A percentile compares a stretch with the other conserved stretches of the same genome.
Conservation (phyloP, 192 early-diverging fungal species). For the Cetraspora pellucida region DNA sequence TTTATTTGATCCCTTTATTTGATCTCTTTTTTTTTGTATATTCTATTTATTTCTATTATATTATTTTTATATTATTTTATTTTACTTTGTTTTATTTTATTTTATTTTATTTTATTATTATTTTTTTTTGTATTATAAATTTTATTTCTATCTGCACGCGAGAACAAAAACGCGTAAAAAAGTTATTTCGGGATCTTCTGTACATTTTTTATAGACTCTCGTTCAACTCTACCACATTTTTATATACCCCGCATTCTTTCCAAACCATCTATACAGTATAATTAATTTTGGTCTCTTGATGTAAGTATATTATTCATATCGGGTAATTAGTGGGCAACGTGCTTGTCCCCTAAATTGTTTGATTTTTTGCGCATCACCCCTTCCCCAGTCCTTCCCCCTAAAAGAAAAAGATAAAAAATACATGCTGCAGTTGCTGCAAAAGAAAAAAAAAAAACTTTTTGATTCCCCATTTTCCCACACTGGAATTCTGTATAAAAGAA, state of each 20-base stretch:
- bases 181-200: background rate
- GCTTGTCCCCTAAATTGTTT: conserved; percentile 11
- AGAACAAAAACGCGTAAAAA: no score
- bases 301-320: conserved; percentile 13
- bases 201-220: background rate
- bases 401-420: conserved; percentile 15
- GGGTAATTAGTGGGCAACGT: conserved; percentile 8
- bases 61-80: background rate
- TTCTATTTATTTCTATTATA: background rate
- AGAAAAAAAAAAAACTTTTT: conserved; percentile 14
- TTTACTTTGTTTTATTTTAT: background rate
- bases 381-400: background rate
- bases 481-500: conserved; percentile 17
- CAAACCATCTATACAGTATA: background rate
- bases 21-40: background rate
- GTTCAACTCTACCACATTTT: background rate
- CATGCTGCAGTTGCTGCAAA: background rate
- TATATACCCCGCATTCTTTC: conserved; percentile 19
- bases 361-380: conserved; percentile 6
- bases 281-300: background rate
- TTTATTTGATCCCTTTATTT: no score
- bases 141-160: no score
- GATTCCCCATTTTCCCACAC: conserved; percentile 22
- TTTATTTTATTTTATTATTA: background rate
- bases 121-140: background rate